Evolutionary conservation across 345 rosid species (phyloP).

Genomic region (Pseudoturritis turrita): DNA sequence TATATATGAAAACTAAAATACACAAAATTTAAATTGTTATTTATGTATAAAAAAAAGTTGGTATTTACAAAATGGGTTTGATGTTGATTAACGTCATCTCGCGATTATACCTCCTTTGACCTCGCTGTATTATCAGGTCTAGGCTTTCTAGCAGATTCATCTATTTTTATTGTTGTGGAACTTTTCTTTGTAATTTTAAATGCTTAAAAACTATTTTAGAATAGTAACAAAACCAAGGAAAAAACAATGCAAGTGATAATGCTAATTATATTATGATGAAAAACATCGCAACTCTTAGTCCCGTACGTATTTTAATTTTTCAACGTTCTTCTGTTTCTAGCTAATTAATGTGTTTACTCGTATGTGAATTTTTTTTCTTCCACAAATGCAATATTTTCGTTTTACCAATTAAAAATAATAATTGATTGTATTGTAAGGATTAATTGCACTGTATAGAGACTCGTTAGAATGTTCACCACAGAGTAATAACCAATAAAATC

Average conservation of each 20-base stretch:
- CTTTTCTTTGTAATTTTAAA: neutral
- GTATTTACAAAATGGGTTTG: neutral
- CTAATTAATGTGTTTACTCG: neutral
- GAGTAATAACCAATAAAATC: neutral
- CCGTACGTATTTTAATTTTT: no score
- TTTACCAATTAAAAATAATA: no score
- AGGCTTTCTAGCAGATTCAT: neutral
- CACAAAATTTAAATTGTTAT: neutral
- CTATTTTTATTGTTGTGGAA: neutral
- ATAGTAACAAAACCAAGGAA: no score
- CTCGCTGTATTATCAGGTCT: neutral
- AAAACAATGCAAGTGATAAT: neutral
- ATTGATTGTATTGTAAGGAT: neutral
- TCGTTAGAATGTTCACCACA: neutral
- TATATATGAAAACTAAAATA: neutral
- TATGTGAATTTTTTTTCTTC: no score
- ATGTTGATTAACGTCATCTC: neutral
- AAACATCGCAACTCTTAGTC: no score
- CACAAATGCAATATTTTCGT: no score
- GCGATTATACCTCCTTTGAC: neutral
- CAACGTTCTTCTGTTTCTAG: no score
- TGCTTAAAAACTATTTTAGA: neutral
- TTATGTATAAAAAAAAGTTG: no score
- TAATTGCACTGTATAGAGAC: neutral
- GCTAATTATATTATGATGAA: neutral